Conservation (phyloP, 495 filamentous ascomycete genomes). For the Neurospora intermedia region DNA sequence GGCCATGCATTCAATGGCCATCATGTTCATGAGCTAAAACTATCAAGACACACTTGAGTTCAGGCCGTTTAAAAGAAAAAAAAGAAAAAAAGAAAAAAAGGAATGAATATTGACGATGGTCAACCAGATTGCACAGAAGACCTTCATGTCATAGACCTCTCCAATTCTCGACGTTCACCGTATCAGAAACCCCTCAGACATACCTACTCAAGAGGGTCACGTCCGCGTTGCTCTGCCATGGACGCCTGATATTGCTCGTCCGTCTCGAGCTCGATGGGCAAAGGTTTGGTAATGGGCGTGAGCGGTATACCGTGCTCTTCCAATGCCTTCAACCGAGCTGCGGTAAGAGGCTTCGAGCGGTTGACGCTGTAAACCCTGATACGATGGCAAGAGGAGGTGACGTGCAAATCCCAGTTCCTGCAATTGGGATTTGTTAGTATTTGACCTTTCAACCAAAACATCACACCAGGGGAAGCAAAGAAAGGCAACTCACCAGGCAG, state of each 20-base stretch:
- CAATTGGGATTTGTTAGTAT: not conserved
- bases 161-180: not conserved
- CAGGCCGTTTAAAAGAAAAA: not conserved
- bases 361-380: constrained; percentile 57
- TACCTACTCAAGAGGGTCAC: constrained; percentile 25
- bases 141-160: not conserved
- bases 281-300: constrained; percentile 41
- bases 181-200: not conserved
- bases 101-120: not conserved
- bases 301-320: constrained; percentile 37
- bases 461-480: too few relatives aligned
- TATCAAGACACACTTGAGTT: not conserved
- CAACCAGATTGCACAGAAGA: not conserved
- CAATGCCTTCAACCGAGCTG: constrained; percentile 36
- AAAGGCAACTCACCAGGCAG: constrained; percentile 21
- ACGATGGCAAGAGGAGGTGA: constrained; percentile 53
- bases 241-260: constrained; percentile 37
- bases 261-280: constrained; percentile 33
- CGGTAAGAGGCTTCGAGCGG: constrained; percentile 36
- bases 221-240: constrained; percentile 34
- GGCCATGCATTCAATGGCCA: not conserved
- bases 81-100: not conserved
- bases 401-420: constrained; percentile 54
- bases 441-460: too few relatives aligned
- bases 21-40: not conserved